Evolutionary conservation across 164 flowering plant genomes (phyloP).

Genomic region (Aristolochia fimbriata): DNA sequence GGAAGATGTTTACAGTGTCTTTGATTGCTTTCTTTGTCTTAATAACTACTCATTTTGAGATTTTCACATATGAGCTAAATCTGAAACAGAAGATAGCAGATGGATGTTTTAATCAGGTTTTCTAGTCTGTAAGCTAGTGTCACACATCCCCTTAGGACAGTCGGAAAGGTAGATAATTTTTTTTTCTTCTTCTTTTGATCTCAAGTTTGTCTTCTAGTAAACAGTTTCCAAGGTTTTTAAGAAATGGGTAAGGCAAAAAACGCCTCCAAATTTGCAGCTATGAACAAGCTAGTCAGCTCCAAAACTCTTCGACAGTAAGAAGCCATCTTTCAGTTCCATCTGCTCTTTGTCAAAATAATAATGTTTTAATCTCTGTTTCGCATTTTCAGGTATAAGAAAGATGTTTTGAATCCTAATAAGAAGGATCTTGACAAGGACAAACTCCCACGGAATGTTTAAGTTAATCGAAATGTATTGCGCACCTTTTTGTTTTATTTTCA

Average conservation of each 20-base stretch:
- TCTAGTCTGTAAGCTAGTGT: too few relatives aligned
- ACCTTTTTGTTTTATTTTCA: neutral
- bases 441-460: constrained; percentile 85
- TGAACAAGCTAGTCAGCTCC: constrained; percentile 62
- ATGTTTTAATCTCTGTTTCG: neutral
- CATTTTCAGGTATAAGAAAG: constrained; percentile 47
- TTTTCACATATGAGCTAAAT: too few relatives aligned
- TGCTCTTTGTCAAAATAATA: neutral
- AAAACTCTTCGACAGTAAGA: constrained; percentile 54
- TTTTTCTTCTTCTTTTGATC: too few relatives aligned
- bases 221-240: too few relatives aligned
- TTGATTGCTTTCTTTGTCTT: too few relatives aligned
- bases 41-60: too few relatives aligned
- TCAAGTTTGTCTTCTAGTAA: too few relatives aligned
- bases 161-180: too few relatives aligned
- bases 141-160: too few relatives aligned
- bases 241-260: constrained; percentile 60
- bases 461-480: neutral
- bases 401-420: constrained; percentile 64
- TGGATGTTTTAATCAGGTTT: too few relatives aligned
- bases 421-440: constrained; percentile 60
- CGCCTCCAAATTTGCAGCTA: constrained; percentile 62
- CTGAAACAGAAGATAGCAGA: too few relatives aligned
- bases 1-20: too few relatives aligned
- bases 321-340: neutral